Base-by-base conservation (phyloP, 2,329 filamentous ascomycete genomes). In the Talaromyces verruculosus region DNA sequence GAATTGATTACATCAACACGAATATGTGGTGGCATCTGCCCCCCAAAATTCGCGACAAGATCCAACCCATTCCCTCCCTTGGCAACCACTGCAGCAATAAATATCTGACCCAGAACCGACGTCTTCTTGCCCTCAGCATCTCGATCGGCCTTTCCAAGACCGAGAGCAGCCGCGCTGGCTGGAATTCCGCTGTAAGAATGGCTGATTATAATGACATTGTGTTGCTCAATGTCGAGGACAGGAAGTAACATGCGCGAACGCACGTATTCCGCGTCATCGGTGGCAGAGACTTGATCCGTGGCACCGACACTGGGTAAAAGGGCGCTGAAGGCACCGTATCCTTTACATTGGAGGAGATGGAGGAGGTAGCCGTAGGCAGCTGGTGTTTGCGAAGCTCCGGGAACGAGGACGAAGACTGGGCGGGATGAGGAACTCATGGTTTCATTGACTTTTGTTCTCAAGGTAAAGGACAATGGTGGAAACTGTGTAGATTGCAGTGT, bases 61-160 rank as follows among this genome's bases (percentile, higher is more conserved):
- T 61, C 57, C 45, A 53, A 53, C 15, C 63, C 65, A 51, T 57
- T 30, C 64, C 66, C 68, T 25, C 68, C 68, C 53, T 57, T 63
- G 19, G 65, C 49, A n/a, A 66, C 15, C 8, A 69, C 64, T 1
- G 68, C 58, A 13, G 67, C 68, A 47, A 69, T 67, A 30, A 68
- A 65, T 22, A 69, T 69, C 57, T 67, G 68, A 22, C 72, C 72
- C 10, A 72, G 64, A 6, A 75, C 67, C 5, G 61, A 65, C 10
- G 67, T 69, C 37, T 37, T 43, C 39, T 69, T 69, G 5, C 67
- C 67, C 7, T 68, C 60, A 25, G 60, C 58, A 7, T 11, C 35
- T 4, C 68, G 62, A 11, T 69, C 67, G 1, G 63, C 25, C 33
- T 65, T 65, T 8, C 45, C 57, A 0, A 65, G 47, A 11, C 63